Base-by-base conservation (phyloP, 352 stramenopile species). In the Globisporangium uncinulatum region DNA sequence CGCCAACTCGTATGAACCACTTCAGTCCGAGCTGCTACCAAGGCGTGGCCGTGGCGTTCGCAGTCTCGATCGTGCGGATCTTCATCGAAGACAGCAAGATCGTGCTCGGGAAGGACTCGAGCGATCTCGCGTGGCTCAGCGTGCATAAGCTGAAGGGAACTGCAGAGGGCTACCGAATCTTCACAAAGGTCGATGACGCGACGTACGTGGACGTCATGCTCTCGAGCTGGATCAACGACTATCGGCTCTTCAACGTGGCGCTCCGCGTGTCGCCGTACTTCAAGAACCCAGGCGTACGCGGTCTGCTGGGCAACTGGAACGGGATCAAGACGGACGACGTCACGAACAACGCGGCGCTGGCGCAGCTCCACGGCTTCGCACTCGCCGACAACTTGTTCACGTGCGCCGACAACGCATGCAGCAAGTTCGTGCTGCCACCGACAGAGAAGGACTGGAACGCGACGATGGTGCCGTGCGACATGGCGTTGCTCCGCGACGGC, bases 241-340 rank as follows among this genome's bases (percentile, higher is more conserved):
- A 70, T 41, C 51, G 56, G 45, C 63, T 62, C 41, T 57, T 75
- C 32, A 70, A 75, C 45, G 47, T 75, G 24, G 57, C 54, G 21
- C 32, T 75, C 41, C 56, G 57, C 31, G 55, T 61, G 19, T 72
- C 68, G 10, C 57, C 64, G 21, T 67, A 61, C 45, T 75, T 75
- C 42, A 59, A 62, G 19, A 54, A 63, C 48, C 15, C 39, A 13
- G 54, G 29, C n/a, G 67, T 69, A 9, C 36, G 46, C 1, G 68
- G 68, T 1, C 46, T 75, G 32, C 37, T 75, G 39, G 61, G 64
- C 43, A 72, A 72, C 59, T 69, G 68, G 61, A 72, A 72, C 51
- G 62, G 54, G 15, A 56, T 65, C 9, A 56, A 54, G 24, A 51
- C 15, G 2, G 65, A 72, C 39, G 68, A 75, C 15, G 6, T 69